phyloP scores from a whole-genome alignment of 306 rosid genomes.

The Malus orientalis region DNA sequence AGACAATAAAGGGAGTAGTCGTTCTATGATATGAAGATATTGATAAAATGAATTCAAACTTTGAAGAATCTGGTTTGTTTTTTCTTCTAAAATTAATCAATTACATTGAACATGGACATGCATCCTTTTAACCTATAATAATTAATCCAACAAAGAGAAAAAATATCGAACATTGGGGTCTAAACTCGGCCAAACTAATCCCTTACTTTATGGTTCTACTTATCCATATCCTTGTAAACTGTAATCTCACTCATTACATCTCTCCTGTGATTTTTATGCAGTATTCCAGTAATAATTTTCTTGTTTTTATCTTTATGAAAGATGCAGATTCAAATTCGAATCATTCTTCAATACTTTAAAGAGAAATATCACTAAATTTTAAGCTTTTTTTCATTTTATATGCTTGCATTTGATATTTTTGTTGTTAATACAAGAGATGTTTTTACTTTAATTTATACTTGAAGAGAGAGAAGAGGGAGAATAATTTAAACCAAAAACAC shows the following conservation, averaged over 20 bases:
- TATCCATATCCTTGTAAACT: no score
- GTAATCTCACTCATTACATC: background rate
- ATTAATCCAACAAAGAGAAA: background rate
- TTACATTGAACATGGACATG: background rate
- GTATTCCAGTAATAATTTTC: no score
- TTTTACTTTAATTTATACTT: no score
- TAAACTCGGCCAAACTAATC: background rate
- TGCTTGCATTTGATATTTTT: background rate
- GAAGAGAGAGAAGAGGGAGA: background rate
- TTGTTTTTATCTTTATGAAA: no score
- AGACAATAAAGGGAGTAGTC: background rate
- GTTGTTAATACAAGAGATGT: background rate
- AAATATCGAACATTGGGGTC: background rate
- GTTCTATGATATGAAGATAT: no score
- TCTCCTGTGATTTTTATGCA: no score
- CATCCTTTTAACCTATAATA: no score
- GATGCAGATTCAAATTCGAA: no score
- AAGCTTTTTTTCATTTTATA: background rate
- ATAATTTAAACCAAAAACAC: no score
- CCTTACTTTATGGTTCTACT: no score
- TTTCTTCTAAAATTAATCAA: background rate
- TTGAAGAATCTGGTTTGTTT: background rate
- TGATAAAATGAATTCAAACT: no score
- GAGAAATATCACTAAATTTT: background rate
- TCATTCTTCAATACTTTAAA: no score